Percentiles rank a stretch among this genome's conserved stretches.
These are phyloP conservation scores for Polygonum maritimum DNA, from an alignment of 148 eudicot species.

Conservation along the genomic window DNA sequence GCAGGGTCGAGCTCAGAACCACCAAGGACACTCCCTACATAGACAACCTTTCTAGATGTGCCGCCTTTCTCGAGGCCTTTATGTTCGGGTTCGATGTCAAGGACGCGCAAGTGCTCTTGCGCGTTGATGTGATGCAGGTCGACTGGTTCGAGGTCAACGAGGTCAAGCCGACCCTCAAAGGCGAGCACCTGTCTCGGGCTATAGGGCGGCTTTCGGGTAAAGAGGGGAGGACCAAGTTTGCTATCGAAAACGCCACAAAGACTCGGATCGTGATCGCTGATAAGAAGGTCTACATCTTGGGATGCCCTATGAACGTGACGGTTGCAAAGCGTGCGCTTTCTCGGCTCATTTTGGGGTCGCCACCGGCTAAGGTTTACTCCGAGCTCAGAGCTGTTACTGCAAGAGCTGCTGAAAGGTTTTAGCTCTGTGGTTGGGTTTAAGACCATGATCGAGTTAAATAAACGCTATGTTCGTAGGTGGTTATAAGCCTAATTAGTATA, in stretches of 20 bases:
- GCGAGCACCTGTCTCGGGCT: constrained; percentile 75
- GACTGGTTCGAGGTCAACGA: constrained; percentile 78
- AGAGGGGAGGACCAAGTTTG: constrained; percentile 77
- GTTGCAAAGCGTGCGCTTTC: constrained; percentile 65
- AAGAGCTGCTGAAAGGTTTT: constrained; percentile 64
- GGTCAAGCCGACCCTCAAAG: constrained; percentile 54
- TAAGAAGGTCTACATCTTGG: constrained; percentile 62
- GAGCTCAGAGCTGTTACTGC: constrained; percentile 74
- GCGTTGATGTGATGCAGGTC: constrained; percentile 61
- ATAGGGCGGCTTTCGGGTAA: constrained; percentile 83
- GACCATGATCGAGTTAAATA: too few species aligned
- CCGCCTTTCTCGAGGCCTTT: constrained; percentile 71
- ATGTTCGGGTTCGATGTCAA: constrained; percentile 66
- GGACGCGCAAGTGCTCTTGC: constrained; percentile 54
- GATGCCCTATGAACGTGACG: constrained; percentile 52
- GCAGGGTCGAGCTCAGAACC: constrained; percentile 65
- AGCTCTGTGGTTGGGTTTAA: too few species aligned
- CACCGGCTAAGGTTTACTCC: constrained; percentile 84
- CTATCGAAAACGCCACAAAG: constrained; percentile 74
- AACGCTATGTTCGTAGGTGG: too few species aligned
- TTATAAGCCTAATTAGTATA: too few species aligned
- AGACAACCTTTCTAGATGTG: constrained; percentile 67
- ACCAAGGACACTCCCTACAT: constrained; percentile 64
- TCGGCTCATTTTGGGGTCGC: constrained; percentile 73
- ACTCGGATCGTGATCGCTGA: constrained; percentile 79